phyloP scores from a whole-genome alignment of 2,329 filamentous ascomycete genomes.

The Biscogniauxia mediterranea region DNA sequence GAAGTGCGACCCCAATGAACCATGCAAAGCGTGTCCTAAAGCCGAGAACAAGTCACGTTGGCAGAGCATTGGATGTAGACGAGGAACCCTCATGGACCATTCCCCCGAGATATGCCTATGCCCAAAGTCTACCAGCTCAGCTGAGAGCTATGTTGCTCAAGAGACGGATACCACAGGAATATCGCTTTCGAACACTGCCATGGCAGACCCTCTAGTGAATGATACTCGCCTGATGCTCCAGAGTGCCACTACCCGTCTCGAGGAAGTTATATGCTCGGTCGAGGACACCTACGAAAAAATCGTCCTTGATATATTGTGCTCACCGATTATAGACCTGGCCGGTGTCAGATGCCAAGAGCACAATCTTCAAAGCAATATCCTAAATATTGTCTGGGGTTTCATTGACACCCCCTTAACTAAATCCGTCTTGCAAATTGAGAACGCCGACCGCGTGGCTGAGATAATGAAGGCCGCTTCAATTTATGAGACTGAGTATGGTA shows the following conservation, averaged over 20 bases:
- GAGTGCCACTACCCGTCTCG: slow-evolving; percentile 11
- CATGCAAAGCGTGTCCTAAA: slow-evolving; percentile 18
- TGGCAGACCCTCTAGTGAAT: too few relatives aligned
- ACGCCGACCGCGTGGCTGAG: slow-evolving; percentile 13
- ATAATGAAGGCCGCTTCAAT: slow-evolving; percentile 17
- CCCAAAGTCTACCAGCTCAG: slow-evolving; percentile 7
- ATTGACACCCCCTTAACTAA: slow-evolving; percentile 12
- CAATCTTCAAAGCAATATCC: slow-evolving; percentile 11
- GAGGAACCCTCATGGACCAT: slow-evolving; percentile 17
- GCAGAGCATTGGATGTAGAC: slow-evolving; percentile 19
- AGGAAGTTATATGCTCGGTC: slow-evolving; percentile 4
- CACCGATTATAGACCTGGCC: slow-evolving; percentile 6
- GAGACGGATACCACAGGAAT: background rate
- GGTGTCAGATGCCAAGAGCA: slow-evolving; percentile 7
- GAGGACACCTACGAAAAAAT: slow-evolving; percentile 18
- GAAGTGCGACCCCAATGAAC: slow-evolving; percentile 18
- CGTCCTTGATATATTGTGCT: slow-evolving; percentile 21
- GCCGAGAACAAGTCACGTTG: slow-evolving; percentile 13
- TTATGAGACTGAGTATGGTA: slow-evolving; percentile 19
- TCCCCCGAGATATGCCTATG: slow-evolving; percentile 12
- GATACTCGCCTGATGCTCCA: slow-evolving; percentile 5
- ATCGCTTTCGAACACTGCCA: background rate
- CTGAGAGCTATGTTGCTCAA: background rate
- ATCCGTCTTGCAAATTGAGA: slow-evolving; percentile 8
- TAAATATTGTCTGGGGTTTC: slow-evolving; percentile 19